phyloP scores from a whole-genome alignment of 768 basidiomycete species.

The Suillus subalutaceus region DNA sequence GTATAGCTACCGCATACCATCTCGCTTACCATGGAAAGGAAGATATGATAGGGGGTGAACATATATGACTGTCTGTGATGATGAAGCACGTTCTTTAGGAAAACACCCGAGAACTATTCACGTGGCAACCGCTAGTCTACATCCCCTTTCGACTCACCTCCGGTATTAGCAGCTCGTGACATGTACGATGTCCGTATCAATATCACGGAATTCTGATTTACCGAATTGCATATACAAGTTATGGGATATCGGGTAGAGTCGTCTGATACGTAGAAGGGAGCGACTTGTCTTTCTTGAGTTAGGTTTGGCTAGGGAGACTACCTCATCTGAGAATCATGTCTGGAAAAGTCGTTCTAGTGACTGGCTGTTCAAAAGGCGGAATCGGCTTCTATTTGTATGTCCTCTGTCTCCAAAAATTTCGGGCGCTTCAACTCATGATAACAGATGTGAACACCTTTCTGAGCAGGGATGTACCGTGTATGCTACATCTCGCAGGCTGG shows the following conservation, averaged over 20 bases:
- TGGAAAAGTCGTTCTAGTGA: conserved; percentile 61
- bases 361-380: conserved; percentile 73
- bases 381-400: conserved; percentile 69
- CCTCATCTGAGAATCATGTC: neutral
- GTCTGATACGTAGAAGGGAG: neutral
- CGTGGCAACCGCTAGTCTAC: no score
- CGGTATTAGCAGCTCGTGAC: neutral
- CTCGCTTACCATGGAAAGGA: neutral
- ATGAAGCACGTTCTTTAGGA: neutral
- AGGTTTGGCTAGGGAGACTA: neutral
- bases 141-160: conserved; percentile 19
- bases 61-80: neutral
- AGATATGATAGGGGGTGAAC: neutral
- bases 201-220: neutral
- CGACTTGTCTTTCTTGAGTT: neutral
- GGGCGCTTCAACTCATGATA: neutral
- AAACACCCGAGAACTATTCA: neutral
- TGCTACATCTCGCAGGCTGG: conserved; percentile 67
- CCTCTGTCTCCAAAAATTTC: neutral
- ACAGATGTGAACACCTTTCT: conserved; percentile 71
- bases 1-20: neutral
- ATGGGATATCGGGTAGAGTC: neutral
- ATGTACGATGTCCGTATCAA: neutral
- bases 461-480: conserved; percentile 70
- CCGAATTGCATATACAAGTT: neutral